These are phyloP conservation scores for Globisporangium solare DNA, from an alignment of 352 stramenopile genomes.

Conservation along the genomic window DNA sequence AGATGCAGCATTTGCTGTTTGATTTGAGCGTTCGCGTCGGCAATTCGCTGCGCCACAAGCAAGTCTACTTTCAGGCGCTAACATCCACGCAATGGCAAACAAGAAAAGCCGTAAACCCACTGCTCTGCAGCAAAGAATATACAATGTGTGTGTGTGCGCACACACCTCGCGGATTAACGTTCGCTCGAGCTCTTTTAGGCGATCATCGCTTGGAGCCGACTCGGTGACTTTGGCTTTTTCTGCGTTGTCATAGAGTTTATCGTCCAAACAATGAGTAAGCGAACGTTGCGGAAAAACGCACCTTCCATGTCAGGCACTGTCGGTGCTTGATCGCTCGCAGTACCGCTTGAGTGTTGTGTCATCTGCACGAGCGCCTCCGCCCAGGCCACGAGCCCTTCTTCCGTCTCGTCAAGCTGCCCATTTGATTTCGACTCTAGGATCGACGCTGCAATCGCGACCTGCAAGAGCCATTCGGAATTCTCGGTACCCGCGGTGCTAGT, in stretches of 20 bases:
- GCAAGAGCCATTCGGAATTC: constrained; percentile 56
- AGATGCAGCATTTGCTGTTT: constrained; percentile 71
- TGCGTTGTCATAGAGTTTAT: no score
- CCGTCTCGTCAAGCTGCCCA: constrained; percentile 45
- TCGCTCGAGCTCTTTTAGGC: constrained; percentile 45
- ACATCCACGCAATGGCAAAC: not conserved
- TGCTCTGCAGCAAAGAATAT: not conserved
- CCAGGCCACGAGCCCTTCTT: constrained; percentile 57
- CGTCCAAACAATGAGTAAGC: no score
- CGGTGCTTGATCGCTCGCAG: not conserved
- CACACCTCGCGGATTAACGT: constrained; percentile 60
- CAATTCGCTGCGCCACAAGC: constrained; percentile 63
- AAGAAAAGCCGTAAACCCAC: not conserved
- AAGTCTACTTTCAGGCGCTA: constrained; percentile 76
- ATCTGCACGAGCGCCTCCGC: constrained; percentile 59
- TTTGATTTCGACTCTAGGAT: constrained; percentile 57
- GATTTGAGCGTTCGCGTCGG: constrained; percentile 48
- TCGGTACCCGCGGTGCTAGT: constrained; percentile 5
- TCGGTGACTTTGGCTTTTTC: not conserved
- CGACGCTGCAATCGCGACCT: constrained; percentile 61
- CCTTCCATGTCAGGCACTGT: not conserved
- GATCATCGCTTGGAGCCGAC: not conserved
- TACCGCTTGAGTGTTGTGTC: constrained; percentile 16
- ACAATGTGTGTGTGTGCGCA: no score
- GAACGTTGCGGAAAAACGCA: not conserved